Base-by-base conservation (phyloP, 805 yeast species). In the Metschnikowia koreensis region DNA sequence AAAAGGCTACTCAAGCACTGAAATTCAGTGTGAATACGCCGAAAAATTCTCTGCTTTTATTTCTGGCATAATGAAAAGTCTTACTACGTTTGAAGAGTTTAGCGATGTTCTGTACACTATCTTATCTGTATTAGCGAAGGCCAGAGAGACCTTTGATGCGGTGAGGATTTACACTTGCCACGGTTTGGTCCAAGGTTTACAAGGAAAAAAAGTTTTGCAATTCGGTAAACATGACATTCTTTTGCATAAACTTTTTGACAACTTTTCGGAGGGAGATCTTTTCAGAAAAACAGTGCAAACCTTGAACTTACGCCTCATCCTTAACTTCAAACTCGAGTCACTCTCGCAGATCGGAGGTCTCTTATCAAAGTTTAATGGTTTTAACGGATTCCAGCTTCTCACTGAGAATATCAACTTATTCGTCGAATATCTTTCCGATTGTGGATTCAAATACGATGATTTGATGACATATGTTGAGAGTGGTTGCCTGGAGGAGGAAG, bases 81-180 rank as follows among this genome's bases (percentile, higher is more conserved):
- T 71, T 46, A 51, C 48, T 2, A 50, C 63, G 4, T 60, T 64
- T 0, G 58, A 59, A 5, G 71, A 74, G 3, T 53, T 55, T 9
- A 50, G 53, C 4, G 58, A 66, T 1, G 63, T 76, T 2, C 58
- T 60, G 1, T 54, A 41, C 10, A 55, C 76, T 1, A 61, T 59
- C 33, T 64, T 88, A 31, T 66, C 66, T 10, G 76, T 81, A 2
- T 65, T 89, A 40, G 74, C 69, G 27, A 75, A 75, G 8, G 62
- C 75, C 17, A 75, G 77, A 41, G 75, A 79, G 8, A 68, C 83
- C 0, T 89, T 81, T 68, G 96, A 84, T 56, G 89, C 91, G 3
- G 81, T 90, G 0, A 80, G 87, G 64, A 75, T 86, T 2, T 87
- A 81, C 54, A 63, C 86, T 3, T 59, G 82, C 0, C 63, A 71